Evolutionary conservation across 176 grass and related monocot species (phyloP).

Genomic region (Cenchrus americanus): DNA sequence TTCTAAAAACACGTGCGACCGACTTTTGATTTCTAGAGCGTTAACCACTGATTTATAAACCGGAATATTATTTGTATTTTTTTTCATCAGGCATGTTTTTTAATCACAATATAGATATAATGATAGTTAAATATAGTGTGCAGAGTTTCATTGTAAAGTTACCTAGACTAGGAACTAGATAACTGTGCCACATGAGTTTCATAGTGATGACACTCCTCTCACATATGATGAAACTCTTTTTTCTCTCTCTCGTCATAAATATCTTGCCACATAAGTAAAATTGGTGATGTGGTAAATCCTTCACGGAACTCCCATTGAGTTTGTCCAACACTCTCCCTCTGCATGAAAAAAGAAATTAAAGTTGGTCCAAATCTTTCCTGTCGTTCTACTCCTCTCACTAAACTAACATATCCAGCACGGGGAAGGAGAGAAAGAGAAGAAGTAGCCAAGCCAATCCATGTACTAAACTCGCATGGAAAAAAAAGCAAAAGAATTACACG

Average conservation of each 20-base stretch:
- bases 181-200: too few relatives aligned
- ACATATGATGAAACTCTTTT: too few relatives aligned
- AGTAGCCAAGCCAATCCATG: not conserved
- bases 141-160: too few relatives aligned
- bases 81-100: not conserved
- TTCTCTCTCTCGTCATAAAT: too few relatives aligned
- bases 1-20: not conserved
- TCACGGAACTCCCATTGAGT: too few relatives aligned
- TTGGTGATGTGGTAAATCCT: too few relatives aligned
- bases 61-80: not conserved
- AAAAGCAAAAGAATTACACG: not conserved
- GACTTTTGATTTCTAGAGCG: not conserved
- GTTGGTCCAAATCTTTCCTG: slow-evolving; percentile 2
- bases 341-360: not conserved
- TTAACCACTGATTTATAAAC: not conserved
- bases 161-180: too few relatives aligned
- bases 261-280: too few relatives aligned
- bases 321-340: not conserved
- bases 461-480: slow-evolving; percentile 3
- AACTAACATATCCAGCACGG: slow-evolving; percentile 4
- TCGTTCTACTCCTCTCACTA: not conserved
- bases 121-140: too few relatives aligned
- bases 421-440: not conserved
- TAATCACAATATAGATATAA: not conserved
- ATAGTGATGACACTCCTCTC: too few relatives aligned